Conservation (phyloP, 2,329 filamentous ascomycete genomes). For the Mycosphaerella sp. region DNA sequence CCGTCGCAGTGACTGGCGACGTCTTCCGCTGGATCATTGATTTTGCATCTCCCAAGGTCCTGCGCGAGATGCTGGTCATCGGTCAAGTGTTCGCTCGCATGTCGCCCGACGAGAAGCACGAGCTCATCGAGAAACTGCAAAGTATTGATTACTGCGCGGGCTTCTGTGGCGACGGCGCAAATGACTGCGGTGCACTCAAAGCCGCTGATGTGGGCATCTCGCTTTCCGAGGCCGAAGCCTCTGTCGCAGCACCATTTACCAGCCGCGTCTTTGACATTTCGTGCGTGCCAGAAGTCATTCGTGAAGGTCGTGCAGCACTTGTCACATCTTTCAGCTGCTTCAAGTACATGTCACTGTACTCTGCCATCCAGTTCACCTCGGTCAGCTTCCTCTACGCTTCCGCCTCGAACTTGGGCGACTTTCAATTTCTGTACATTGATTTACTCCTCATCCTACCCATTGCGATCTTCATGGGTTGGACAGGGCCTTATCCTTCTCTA, state of each 20-base stretch:
- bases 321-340: slow-evolving; percentile 99
- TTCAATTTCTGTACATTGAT: slow-evolving; percentile 97
- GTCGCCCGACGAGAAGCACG: slow-evolving; percentile 98
- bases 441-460: slow-evolving; percentile 87
- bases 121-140: slow-evolving; percentile 93
- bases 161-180: slow-evolving; percentile 95
- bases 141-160: slow-evolving; percentile 92
- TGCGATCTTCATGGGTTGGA: slow-evolving; percentile 99
- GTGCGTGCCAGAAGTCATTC: slow-evolving; percentile 86
- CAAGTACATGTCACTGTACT: slow-evolving; percentile 99
- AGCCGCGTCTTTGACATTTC: slow-evolving; percentile 93
- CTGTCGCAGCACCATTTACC: slow-evolving; percentile 96
- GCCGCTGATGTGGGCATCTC: slow-evolving; percentile 97
- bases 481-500: slow-evolving; percentile 69
- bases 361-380: slow-evolving; percentile 96
- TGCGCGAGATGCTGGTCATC: slow-evolving; percentile 79
- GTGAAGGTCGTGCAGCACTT: slow-evolving; percentile 85
- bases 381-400: slow-evolving; percentile 95
- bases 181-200: slow-evolving; percentile 94
- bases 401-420: slow-evolving; percentile 91
- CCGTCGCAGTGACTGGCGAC: slow-evolving; percentile 82
- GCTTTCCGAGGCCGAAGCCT: slow-evolving; percentile 92
- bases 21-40: slow-evolving; percentile 96
- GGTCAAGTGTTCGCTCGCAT: slow-evolving; percentile 96
- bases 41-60: slow-evolving; percentile 71